These are phyloP conservation scores for Suillus decipiens DNA, from an alignment of 768 basidiomycete species.

Conservation along the genomic window DNA sequence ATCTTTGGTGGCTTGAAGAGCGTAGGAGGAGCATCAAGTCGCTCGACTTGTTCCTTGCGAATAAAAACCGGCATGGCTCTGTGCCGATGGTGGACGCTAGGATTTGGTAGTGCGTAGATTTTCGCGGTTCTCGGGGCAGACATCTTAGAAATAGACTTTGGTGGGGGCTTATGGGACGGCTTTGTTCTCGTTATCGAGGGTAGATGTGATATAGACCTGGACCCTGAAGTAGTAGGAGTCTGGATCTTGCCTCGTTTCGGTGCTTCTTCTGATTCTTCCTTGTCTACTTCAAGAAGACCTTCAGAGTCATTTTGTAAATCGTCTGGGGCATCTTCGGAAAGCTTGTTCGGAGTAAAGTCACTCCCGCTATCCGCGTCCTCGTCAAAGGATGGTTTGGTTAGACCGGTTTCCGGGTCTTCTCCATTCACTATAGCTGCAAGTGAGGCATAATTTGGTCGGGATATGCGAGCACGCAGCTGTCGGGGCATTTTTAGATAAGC, in stretches of 20 bases:
- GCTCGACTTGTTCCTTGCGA: slow-evolving; percentile 53
- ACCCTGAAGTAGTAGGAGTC: slow-evolving; percentile 8
- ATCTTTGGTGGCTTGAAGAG: slow-evolving; percentile 48
- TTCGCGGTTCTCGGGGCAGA: slow-evolving; percentile 31
- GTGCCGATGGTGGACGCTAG: slow-evolving; percentile 73
- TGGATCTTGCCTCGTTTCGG: slow-evolving; percentile 15
- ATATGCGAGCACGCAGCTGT: slow-evolving; percentile 55
- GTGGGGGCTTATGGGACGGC: slow-evolving; percentile 24
- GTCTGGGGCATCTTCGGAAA: slow-evolving; percentile 30
- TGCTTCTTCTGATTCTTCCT: slow-evolving; percentile 22
- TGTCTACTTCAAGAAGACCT: slow-evolving; percentile 31
- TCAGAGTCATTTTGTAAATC: slow-evolving; percentile 34
- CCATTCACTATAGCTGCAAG: slow-evolving; percentile 37
- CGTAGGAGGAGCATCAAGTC: slow-evolving; percentile 51
- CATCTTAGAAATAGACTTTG: slow-evolving; percentile 13
- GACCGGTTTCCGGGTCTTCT: slow-evolving; percentile 36
- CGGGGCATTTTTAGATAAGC: slow-evolving; percentile 46
- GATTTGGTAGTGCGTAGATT: slow-evolving; percentile 60
- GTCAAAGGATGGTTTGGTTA: slow-evolving; percentile 34
- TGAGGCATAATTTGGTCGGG: slow-evolving; percentile 50
- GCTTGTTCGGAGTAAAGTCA: slow-evolving; percentile 53
- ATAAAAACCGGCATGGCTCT: slow-evolving; percentile 63
- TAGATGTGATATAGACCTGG: neutral
- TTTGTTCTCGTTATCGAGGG: slow-evolving; percentile 19
- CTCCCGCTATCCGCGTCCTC: slow-evolving; percentile 45